Conservation (phyloP, 176 grass and related monocot genomes). For the Alloteropsis semialata region DNA sequence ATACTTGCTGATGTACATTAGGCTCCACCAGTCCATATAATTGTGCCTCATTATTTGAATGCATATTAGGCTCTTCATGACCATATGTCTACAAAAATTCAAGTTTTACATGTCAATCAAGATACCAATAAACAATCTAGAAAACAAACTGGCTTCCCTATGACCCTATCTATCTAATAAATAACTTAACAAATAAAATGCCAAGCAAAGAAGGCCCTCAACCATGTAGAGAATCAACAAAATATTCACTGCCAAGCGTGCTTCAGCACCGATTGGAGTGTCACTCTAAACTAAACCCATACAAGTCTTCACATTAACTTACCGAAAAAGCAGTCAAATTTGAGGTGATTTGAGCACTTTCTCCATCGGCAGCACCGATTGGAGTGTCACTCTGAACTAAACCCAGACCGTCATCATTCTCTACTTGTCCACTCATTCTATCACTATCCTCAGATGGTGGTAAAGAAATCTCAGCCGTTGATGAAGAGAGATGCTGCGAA, state of each 20-base stretch:
- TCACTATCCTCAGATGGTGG: slow-evolving; percentile 41
- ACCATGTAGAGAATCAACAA: background rate
- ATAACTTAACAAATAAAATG: background rate
- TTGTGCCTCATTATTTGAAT: slow-evolving; percentile 39
- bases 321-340: slow-evolving; percentile 53
- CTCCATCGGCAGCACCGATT: slow-evolving; percentile 31
- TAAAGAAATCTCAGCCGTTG: slow-evolving; percentile 39
- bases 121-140: background rate
- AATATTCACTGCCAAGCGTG: background rate
- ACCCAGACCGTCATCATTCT: slow-evolving; percentile 63
- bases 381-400: slow-evolving; percentile 62
- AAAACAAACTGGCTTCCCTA: background rate
- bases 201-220: background rate
- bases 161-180: background rate
- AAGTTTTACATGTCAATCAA: background rate
- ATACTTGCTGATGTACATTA: slow-evolving; percentile 45
- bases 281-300: slow-evolving; percentile 57
- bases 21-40: slow-evolving; percentile 45
- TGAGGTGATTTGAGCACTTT: slow-evolving; percentile 44
- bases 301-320: slow-evolving; percentile 23
- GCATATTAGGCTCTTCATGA: slow-evolving; percentile 45
- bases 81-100: slow-evolving; percentile 31
- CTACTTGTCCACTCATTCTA: slow-evolving; percentile 44
- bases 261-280: slow-evolving; percentile 44
- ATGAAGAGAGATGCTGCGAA: slow-evolving; percentile 40